Evolutionary conservation across 2,329 filamentous ascomycete species (phyloP), one percentile per base, ranked within the genome.

Genomic region (Pyricularia sp.): DNA sequence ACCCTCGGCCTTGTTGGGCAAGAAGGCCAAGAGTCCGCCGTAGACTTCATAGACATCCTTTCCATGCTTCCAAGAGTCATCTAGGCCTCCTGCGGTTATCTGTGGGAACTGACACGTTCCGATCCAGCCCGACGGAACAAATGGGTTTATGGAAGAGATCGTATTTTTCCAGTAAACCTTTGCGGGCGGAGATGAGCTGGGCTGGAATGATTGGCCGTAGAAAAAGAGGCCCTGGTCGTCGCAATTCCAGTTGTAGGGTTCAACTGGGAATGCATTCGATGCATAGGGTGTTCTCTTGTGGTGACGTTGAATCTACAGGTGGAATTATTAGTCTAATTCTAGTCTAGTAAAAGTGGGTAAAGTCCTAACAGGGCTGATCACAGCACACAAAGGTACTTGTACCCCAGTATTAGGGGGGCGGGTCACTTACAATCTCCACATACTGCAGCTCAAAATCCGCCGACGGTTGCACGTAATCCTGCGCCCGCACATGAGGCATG

Each of bases 211-310:
- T 70, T 88, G 79, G 12, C 87, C 89, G 72, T 90, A 92, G 77
- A 88, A 89, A 78, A 88, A 93, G 1, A 94, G 82, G 0, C 84
- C 88, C 73, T 89, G 83, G 71, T 93, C 88, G 69, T 87, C 81
- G 76, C 92, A 95, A 75, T 90, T 78, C 92, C 92, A 95, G 23
- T 81, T 79, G 75, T 92, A 91, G 0, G 86, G 80, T 76, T 95
- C 92, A 0, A 86, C 80, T 0, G 92, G 92, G 73, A 95, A 94
- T 0, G 88, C 87, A 75, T 95, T 96, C 68, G 85, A 83, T 1
- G 90, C 86, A 76, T 95, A 95, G 0, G 92, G 92, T 0, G 92
- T 95, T 26, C 92, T 86, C 76, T 95, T 95, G 78, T 95, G 92
- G 76, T 95, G 92, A 67, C 92, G 86, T 75, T 95, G 92, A 66